Base-by-base conservation (phyloP, 2,329 filamentous ascomycete species). In the Allantophomopsis cytisporea region DNA sequence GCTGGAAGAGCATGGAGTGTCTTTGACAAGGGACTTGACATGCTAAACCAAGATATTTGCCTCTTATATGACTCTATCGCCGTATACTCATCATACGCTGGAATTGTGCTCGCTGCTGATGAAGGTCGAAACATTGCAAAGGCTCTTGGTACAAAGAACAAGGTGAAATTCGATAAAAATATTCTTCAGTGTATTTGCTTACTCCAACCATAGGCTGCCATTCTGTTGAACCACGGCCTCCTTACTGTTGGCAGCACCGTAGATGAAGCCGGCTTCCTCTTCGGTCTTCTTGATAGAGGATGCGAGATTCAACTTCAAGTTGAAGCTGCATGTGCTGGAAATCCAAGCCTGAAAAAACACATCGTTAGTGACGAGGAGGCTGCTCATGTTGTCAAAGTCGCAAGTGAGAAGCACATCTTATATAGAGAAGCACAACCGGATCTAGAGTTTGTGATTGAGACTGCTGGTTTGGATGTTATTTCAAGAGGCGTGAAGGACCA, bases 241-340 rank as follows among this genome's bases (percentile, higher is more conserved):
- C 57, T 86, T 38, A 83, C 78, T 0, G 80, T 83, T 0, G 82
- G 82, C 4, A 51, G 57, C 6, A 86, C 81, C 0, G 80, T 86
- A 2, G 81, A 86, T 52, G 81, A 86, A 57, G 81, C 81, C 1
- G 76, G 75, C 1, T 86, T 78, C 55, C 56, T 84, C 38, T 81
- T 83, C 52, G 75, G 73, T 0, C 59, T 80, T 35, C 65, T 84
- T 55, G 81, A 86, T 56, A 66, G 78, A 37, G 75, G 71, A 36
- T 85, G 81, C 54, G 67, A 74, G 41, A 69, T 82, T 23, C 80
- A 86, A 60, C 60, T 84, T 38, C 61, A 69, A 47, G 73, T 76
- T 31, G 81, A 86, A 59, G 78, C 80, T 0, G 80, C 81, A 0
- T 71, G 68, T 2, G 68, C 63, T 11, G 67, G 68, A 33, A 52